A percentile compares a stretch with the other conserved stretches of the same genome.
Evolutionary conservation across 305 asterid genomes (phyloP).

Genomic region (Solanum aculeatissimum): DNA sequence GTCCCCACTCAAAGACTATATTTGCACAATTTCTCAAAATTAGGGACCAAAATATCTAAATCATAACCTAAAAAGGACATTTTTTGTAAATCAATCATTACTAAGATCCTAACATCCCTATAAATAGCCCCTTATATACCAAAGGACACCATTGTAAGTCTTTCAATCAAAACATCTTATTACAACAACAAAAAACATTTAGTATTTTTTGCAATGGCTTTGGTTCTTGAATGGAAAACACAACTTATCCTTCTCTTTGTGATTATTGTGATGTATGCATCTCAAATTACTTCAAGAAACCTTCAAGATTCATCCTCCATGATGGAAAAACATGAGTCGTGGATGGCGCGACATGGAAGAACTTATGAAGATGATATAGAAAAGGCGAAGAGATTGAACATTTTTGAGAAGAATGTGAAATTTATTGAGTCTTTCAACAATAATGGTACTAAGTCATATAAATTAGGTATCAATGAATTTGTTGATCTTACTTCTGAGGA

Average conservation of each 20-base stretch:
- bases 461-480: neutral
- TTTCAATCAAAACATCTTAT: neutral
- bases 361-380: neutral
- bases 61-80: neutral
- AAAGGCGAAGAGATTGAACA: neutral
- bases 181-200: neutral
- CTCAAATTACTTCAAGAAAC: neutral
- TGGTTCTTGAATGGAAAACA: neutral
- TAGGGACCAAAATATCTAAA: neutral
- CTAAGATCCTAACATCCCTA: neutral
- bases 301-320: neutral
- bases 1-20: neutral
- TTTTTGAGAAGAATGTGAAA: neutral
- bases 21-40: neutral
- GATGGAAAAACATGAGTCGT: neutral
- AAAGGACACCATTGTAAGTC: neutral
- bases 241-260: neutral
- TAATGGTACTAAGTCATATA: neutral
- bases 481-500: neutral
- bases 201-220: neutral
- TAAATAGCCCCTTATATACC: neutral
- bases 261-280: neutral
- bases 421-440: neutral
- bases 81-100: neutral
- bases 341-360: neutral